Evolutionary conservation across 1,139 yeast species (phyloP).

Genomic region (Yamadazyma buinensis): DNA sequence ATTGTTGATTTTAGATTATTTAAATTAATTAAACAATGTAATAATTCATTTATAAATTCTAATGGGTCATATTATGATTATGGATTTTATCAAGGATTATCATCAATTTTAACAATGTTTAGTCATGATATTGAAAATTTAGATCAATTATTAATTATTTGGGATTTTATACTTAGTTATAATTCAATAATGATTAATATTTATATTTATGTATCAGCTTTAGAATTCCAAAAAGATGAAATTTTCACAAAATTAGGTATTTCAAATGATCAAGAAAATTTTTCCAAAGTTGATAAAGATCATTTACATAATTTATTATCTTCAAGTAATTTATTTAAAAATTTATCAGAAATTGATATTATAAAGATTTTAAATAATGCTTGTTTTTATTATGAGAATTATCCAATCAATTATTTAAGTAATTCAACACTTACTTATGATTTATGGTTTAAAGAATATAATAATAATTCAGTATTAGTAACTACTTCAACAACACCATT

Average conservation of each 20-base stretch:
- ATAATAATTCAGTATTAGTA: conserved; percentile 22
- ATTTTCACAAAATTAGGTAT: conserved; percentile 29
- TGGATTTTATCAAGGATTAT: conserved; percentile 57
- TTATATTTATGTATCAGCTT: conserved; percentile 56
- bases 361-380: conserved; percentile 36
- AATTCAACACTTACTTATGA: conserved; percentile 24
- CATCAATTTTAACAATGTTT: conserved; percentile 73
- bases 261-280: conserved; percentile 12
- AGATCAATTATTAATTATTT: conserved; percentile 49
- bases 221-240: conserved; percentile 37
- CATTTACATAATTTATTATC: conserved; percentile 40
- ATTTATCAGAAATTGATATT: conserved; percentile 29
- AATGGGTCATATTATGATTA: conserved; percentile 36
- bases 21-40: conserved; percentile 40
- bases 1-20: conserved; percentile 50
- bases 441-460: conserved; percentile 35
- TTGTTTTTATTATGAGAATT: conserved; percentile 22
- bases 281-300: conserved; percentile 34
- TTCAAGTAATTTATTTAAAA: conserved; percentile 28
- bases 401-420: conserved; percentile 25
- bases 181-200: conserved; percentile 40
- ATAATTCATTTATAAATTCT: conserved; percentile 22
- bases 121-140: conserved; percentile 64
- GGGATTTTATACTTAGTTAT: conserved; percentile 60
- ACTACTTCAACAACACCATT: conserved; percentile 18